A percentile compares a stretch with the other conserved stretches of the same genome.
Conservation (phyloP, 192 early-diverging fungal genomes). For the Linnemannia hyalina region DNA sequence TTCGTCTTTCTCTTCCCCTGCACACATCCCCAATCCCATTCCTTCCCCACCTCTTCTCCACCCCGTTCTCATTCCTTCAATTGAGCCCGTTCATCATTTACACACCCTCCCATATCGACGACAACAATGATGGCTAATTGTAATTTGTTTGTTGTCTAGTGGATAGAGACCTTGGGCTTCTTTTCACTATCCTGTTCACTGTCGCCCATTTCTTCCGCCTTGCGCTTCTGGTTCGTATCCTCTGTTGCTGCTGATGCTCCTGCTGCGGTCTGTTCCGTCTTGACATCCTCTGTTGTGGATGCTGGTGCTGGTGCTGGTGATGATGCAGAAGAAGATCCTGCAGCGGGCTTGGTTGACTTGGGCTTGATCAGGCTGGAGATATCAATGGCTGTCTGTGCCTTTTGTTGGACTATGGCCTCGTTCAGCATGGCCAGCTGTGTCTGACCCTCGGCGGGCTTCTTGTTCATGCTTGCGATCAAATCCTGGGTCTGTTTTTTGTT, state of each 20-base stretch:
- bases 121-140: background rate
- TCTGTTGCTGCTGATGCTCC: constrained; percentile 21
- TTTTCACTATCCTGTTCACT: constrained; percentile 22
- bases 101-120: background rate
- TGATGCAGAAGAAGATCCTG: constrained; percentile 10
- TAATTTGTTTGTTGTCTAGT: constrained; percentile 9
- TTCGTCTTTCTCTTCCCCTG: background rate
- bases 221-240: constrained; percentile 31
- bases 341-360: constrained; percentile 27
- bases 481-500: constrained; percentile 35
- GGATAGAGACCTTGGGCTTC: constrained; percentile 31
- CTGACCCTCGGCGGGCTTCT: constrained; percentile 51
- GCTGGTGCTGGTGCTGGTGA: constrained; percentile 13
- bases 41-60: background rate
- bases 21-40: background rate
- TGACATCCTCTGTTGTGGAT: constrained; percentile 7
- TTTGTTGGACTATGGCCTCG: constrained; percentile 21
- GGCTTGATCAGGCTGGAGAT: constrained; percentile 50
- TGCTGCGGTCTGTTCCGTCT: constrained; percentile 8
- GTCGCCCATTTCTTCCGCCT: constrained; percentile 37
- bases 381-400: constrained; percentile 25
- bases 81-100: background rate
- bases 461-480: constrained; percentile 53
- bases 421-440: constrained; percentile 31
- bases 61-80: background rate